Percentiles rank a stretch among this genome's conserved stretches.
These are phyloP conservation scores for Trifolium dubium DNA, from an alignment of 306 rosid species.

Conservation along the genomic window DNA sequence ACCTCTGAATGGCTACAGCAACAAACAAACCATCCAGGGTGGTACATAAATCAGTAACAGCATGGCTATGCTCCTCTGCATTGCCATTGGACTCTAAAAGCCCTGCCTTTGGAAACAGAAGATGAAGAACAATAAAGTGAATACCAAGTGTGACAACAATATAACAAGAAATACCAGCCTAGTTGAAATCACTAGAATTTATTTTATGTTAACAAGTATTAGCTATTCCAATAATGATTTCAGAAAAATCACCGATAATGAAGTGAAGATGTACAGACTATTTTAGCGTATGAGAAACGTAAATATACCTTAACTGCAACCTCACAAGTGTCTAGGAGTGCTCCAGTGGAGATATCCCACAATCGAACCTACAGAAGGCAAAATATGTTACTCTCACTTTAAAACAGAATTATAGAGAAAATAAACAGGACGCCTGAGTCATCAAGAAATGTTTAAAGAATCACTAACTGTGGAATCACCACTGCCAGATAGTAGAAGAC, in stretches of 20 bases:
- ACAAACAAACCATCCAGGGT: slow-evolving; percentile 63
- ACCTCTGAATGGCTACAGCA: slow-evolving; percentile 90
- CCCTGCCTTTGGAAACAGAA: slow-evolving; percentile 77
- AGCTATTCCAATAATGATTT: slow-evolving; percentile 11
- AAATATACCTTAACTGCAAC: slow-evolving; percentile 69
- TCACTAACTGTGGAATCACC: slow-evolving; percentile 87
- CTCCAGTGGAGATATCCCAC: slow-evolving; percentile 81
- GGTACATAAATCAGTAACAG: slow-evolving; percentile 73
- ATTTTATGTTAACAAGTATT: slow-evolving; percentile 27
- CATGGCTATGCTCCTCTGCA: slow-evolving; percentile 60
- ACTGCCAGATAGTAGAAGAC: slow-evolving; percentile 84
- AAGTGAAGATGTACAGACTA: not conserved
- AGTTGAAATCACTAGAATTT: slow-evolving; percentile 25
- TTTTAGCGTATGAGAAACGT: slow-evolving; percentile 19
- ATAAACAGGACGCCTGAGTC: slow-evolving; percentile 25
- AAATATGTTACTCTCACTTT: slow-evolving; percentile 22
- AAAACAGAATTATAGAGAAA: slow-evolving; percentile 36
- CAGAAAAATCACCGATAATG: not conserved
- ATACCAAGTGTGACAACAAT: slow-evolving; percentile 25
- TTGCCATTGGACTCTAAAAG: slow-evolving; percentile 63
- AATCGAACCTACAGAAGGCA: slow-evolving; percentile 69
- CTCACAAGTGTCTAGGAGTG: slow-evolving; percentile 77
- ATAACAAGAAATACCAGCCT: not conserved
- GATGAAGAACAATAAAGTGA: slow-evolving; percentile 43
- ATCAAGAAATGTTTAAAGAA: slow-evolving; percentile 31